Base-by-base conservation (phyloP, 1,284 basidiomycete species). In the Trichosporon coremiiforme region DNA sequence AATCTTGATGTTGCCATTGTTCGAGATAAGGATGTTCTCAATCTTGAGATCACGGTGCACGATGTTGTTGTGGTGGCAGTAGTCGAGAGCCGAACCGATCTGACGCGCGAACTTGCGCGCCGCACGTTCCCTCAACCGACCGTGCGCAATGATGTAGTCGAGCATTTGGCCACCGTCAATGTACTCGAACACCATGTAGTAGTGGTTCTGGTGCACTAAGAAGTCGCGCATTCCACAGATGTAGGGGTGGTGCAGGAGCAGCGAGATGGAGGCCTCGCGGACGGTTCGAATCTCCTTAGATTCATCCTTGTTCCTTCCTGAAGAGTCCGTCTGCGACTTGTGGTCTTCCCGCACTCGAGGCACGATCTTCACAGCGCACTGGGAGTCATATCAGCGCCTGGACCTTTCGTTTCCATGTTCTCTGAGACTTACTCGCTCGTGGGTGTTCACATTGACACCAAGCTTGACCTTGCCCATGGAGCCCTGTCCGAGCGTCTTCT, bases 391-490 rank as follows among this genome's bases (percentile, higher is more conserved):
- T 31, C 13, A 62, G 17, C 10, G 67, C 66, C 8, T 13, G n/a
- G n/a, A 13, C 6, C 47, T 53, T 2, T 53, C 7, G n/a, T 17
- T 1, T 5, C 0, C 12, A 13, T 0, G 13, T 29, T 3, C 1
- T 2, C 6, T 29, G 12, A n/a, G 9, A 84, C 89, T 77, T 74
- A 96, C 96, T 89, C 96, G 97, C 85, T 98, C 94, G 53, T 92
- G 92, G 1, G 93, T 92, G 75, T 90, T 81, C 75, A 92, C 92
- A 81, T 95, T 94, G 53, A 92, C 91, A 7, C 94, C 96, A 20
- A 98, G 89, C 86, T 98, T 99, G 79, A 99, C 97, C 82, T 98
- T 98, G 75, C 96, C 97, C 95, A 99, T 99, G 82, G 93, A 95
- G 47, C 97, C 96, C 50, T 95, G 95, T 65, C 97, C 96, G 45